Base-by-base conservation (phyloP, 164 flowering plant species). In the Annona cherimola region DNA sequence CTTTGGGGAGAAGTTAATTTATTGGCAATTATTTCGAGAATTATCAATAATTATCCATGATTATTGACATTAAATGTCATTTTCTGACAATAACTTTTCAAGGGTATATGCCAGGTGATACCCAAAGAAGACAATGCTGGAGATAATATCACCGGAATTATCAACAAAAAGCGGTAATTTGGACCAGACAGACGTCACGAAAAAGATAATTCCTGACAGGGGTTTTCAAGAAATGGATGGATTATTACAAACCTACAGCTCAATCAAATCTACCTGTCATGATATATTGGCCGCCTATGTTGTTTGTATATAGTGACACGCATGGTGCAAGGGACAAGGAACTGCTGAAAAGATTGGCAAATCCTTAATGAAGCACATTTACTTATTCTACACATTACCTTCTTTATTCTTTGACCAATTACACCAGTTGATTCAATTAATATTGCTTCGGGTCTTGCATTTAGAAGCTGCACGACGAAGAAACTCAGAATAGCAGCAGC, bases 401-500 rank as follows among this genome's bases (percentile, higher is more conserved):
- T 92, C 79, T 86, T 92, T 82, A 93, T 91, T 77, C 99, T 85
- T 69, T 86, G 91, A 66, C 99, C 99, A 77, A 95, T 95, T 59
- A 95, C 98, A 67, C 99, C 99, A 66, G 99, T 95, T 63, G 99
- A 95, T 78, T 90, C 96, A 70, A 95, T 85, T 73, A 95, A 81
- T 42, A 95, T 85, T 75, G 87, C 91, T 18, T 86, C 91, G 67
- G 85, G 80, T 67, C 73, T 85, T 68, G 88, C 46, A 66, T 86
- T 78, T 46, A 95, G 93, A 72, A 85, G 78, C 98, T 93, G 81
- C 79, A 82, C 74, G 3, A 79, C 7, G 3, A 42, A 66, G 60
- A 60, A 12, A 68, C 26, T 61, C 42, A 73, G 70, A 73, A 68
- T 46, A 70, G 73, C 50, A 72, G 70, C 45, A 5, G 40, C 40